These are phyloP conservation scores for Gyrodon tennesseensis DNA, from an alignment of 1,284 basidiomycete genomes.

Conservation along the genomic window DNA sequence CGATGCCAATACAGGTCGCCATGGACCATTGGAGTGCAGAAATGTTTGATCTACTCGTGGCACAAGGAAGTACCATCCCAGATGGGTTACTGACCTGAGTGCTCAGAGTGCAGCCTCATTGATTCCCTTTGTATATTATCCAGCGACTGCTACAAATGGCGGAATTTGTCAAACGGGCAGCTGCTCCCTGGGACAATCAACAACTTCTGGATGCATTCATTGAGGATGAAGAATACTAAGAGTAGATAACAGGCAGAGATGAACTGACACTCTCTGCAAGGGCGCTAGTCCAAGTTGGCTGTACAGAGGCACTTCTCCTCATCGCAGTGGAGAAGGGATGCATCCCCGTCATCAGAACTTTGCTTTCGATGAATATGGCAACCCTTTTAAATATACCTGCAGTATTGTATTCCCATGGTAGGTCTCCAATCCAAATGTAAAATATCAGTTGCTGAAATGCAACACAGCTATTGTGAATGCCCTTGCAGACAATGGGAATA, in stretches of 20 bases:
- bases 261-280: background rate
- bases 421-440: background rate
- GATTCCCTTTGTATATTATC: conserved; percentile 13
- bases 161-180: conserved; percentile 8
- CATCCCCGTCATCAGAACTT: background rate
- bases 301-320: conserved; percentile 3
- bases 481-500: conserved; percentile 16
- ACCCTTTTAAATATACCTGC: too few species aligned
- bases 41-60: conserved; percentile 12
- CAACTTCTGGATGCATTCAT: conserved; percentile 12
- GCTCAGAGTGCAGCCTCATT: background rate
- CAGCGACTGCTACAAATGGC: conserved; percentile 8
- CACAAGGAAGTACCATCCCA: background rate
- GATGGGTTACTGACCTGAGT: background rate
- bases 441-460: background rate
- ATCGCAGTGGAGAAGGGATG: conserved; percentile 15
- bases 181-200: conserved; percentile 3
- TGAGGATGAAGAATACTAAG: conserved; percentile 7
- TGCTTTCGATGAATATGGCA: conserved; percentile 8
- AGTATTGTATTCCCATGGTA: background rate
- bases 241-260: background rate
- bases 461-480: background rate
- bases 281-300: conserved; percentile 4
- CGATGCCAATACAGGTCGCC: conserved; percentile 13
- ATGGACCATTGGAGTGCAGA: conserved; percentile 7